A percentile compares a stretch with the other conserved stretches of the same genome.
These are phyloP conservation scores for Claviceps purpurea DNA, from an alignment of 2,329 filamentous ascomycete species.

Conservation along the genomic window DNA sequence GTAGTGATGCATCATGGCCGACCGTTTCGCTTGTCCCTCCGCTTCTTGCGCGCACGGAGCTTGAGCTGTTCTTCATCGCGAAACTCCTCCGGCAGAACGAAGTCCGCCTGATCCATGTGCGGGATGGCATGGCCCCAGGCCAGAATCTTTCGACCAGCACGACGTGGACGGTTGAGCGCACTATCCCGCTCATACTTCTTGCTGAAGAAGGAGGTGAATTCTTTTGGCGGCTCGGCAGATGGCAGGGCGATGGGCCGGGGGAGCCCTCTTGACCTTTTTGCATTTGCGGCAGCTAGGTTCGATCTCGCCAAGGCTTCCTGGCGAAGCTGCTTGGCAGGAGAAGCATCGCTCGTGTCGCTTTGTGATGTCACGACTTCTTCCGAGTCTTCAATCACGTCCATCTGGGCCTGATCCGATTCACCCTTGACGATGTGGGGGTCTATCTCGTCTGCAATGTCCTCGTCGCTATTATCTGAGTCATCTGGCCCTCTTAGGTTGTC, in stretches of 20 bases:
- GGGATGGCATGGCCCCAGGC: conserved; percentile 78
- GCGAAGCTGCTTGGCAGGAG: conserved; percentile 55
- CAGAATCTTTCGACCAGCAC: conserved; percentile 53
- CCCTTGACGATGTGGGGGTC: conserved; percentile 6
- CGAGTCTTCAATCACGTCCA: conserved; percentile 21
- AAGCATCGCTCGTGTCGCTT: conserved; percentile 40
- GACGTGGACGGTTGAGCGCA: conserved; percentile 59
- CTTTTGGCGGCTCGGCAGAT: conserved; percentile 32
- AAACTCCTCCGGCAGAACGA: conserved; percentile 57
- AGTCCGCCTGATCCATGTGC: conserved; percentile 57
- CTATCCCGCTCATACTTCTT: conserved; percentile 69
- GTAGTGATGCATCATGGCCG: conserved; percentile 17
- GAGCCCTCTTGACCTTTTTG: conserved; percentile 18
- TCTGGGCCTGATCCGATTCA: conserved; percentile 6
- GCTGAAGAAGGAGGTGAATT: conserved; percentile 77
- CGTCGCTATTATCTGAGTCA: conserved; percentile 21
- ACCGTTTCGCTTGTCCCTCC: conserved; percentile 44
- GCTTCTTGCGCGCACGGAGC: conserved; percentile 47
- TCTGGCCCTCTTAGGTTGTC: neutral
- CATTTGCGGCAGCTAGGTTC: conserved; percentile 24
- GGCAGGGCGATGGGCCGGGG: conserved; percentile 15
- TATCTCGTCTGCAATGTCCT: conserved; percentile 12
- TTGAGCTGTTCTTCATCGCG: conserved; percentile 41
- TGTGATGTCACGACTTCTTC: conserved; percentile 25
- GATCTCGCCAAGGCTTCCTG: conserved; percentile 52